Conservation (phyloP, 768 basidiomycete species). For the Megacollybia marginata region DNA sequence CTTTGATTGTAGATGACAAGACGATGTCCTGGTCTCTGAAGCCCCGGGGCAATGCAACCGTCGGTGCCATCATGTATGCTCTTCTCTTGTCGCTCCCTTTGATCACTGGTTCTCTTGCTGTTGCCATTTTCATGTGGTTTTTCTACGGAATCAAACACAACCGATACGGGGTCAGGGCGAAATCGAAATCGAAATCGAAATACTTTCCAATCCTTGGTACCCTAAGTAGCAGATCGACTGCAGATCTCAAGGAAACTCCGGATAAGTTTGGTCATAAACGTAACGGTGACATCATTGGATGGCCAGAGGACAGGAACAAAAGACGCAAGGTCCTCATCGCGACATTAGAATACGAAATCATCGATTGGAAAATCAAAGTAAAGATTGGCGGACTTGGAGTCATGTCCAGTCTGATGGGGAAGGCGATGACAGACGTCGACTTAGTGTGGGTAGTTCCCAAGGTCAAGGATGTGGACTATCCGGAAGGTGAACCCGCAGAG, state of each 20-base stretch:
- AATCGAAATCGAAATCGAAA: constrained; percentile 55
- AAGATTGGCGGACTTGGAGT: constrained; percentile 97
- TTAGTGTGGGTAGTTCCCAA: constrained; percentile 92
- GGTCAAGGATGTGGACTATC: constrained; percentile 92
- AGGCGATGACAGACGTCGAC: constrained; percentile 96
- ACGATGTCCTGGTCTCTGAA: constrained; percentile 70
- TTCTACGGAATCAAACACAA: constrained; percentile 97
- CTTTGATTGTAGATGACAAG: constrained; percentile 70
- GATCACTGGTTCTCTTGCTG: constrained; percentile 78
- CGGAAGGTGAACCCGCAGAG: constrained; percentile 83
- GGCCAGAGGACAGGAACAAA: constrained; percentile 91
- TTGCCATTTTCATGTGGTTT: constrained; percentile 86
- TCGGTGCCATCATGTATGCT: constrained; percentile 85
- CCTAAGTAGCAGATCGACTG: constrained; percentile 55
- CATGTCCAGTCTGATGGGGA: constrained; percentile 97
- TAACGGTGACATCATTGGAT: constrained; percentile 78
- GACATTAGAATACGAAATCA: constrained; percentile 92
- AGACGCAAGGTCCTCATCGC: constrained; percentile 87
- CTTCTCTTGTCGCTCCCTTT: constrained; percentile 76
- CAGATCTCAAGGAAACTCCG: constrained; percentile 72
- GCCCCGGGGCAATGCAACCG: constrained; percentile 74
- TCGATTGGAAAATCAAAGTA: constrained; percentile 97
- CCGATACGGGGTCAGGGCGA: constrained; percentile 78
- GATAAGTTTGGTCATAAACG: constrained; percentile 66
- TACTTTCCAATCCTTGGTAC: constrained; percentile 86